Percentiles rank a stretch among this genome's conserved stretches.
Conservation (phyloP, 2,329 filamentous ascomycete species). For the Cladophialophora exuberans region DNA sequence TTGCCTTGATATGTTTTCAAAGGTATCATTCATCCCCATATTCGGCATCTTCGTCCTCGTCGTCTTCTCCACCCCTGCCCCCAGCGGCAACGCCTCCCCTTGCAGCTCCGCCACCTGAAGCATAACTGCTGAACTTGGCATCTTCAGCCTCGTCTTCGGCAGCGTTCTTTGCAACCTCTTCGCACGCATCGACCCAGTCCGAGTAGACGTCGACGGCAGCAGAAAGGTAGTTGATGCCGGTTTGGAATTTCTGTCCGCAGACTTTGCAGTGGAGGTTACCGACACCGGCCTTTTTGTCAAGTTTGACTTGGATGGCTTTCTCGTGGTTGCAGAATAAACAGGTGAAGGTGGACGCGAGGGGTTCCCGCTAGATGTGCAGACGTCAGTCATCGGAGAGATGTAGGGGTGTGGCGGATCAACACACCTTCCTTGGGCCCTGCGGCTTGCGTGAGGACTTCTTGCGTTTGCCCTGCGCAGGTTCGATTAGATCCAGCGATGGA, state of each 20-base stretch:
- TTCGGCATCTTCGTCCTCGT: slow-evolving; percentile 41
- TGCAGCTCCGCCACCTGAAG: slow-evolving; percentile 34
- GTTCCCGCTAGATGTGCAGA: slow-evolving; percentile 43
- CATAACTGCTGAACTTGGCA: slow-evolving; percentile 34
- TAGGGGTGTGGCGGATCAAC: slow-evolving; percentile 48
- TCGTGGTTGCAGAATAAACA: slow-evolving; percentile 99
- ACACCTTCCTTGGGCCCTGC: slow-evolving; percentile 25
- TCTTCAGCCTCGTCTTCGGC: slow-evolving; percentile 39
- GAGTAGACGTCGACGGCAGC: slow-evolving; percentile 93
- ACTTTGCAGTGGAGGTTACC: slow-evolving; percentile 87
- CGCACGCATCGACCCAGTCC: slow-evolving; percentile 97
- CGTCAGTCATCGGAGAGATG: no score
- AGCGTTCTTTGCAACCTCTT: slow-evolving; percentile 68
- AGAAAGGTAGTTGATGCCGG: slow-evolving; percentile 81
- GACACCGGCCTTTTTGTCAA: slow-evolving; percentile 90
- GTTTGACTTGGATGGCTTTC: slow-evolving; percentile 83
- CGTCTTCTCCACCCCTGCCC: slow-evolving; percentile 36
- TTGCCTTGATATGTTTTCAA: neutral
- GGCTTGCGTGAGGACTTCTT: slow-evolving; percentile 78
- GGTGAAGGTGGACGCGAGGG: slow-evolving; percentile 75
- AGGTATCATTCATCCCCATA: slow-evolving; percentile 48
- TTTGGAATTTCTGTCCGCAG: slow-evolving; percentile 92
- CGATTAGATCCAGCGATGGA: neutral
- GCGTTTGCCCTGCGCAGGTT: slow-evolving; percentile 73
- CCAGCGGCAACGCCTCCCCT: slow-evolving; percentile 31